Base-by-base conservation (phyloP, 169 alveolate genomes). In the Eimeria maxima region DNA sequence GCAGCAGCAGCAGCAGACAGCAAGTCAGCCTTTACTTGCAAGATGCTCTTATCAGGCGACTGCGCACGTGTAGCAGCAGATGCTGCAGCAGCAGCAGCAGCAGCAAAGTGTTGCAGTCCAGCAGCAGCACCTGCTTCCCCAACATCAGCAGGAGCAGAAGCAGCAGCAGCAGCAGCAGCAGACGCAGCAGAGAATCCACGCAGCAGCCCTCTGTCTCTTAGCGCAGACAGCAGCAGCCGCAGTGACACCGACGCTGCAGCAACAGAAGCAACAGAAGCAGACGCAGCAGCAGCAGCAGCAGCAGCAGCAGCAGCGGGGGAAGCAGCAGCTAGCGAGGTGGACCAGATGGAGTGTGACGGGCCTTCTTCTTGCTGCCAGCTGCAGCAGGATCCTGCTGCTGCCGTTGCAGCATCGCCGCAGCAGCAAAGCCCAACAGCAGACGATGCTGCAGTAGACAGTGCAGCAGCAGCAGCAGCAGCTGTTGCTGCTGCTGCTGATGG, bases 81-180 rank as follows among this genome's bases (percentile, higher is more conserved):
- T 22, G 38, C 78, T 22, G n/a, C n/a, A n/a, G n/a, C n/a, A n/a
- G n/a, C n/a, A n/a, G 7, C 78, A 10, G 78, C 78, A 10, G 78
- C 78, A n/a, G 18, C 78, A 6, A 67, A 27, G 38, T n/a, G 78
- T 11, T 22, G 78, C 78, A 22, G 27, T 67, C 33, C 27, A 22
- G 78, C 78, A 6, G 27, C 78, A n/a, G 78, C 78, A 8, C 13
- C 78, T n/a, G 44, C 78, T n/a, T 11, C 78, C 7, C 33, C 78
- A 67, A n/a, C 78, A n/a, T n/a, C n/a, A n/a, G n/a, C n/a, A n/a
- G n/a, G n/a, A n/a, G n/a, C n/a, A n/a, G n/a, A n/a, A n/a, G n/a
- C 78, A 22, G 27, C 78, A 67, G 78, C 27, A 67, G 78, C 78
- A 67, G 78, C 78, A n/a, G 27, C 78, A n/a, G 78, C 27, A 67